These are phyloP conservation scores for Phytophthora melonis DNA, from an alignment of 352 stramenopile species.

Conservation along the genomic window DNA sequence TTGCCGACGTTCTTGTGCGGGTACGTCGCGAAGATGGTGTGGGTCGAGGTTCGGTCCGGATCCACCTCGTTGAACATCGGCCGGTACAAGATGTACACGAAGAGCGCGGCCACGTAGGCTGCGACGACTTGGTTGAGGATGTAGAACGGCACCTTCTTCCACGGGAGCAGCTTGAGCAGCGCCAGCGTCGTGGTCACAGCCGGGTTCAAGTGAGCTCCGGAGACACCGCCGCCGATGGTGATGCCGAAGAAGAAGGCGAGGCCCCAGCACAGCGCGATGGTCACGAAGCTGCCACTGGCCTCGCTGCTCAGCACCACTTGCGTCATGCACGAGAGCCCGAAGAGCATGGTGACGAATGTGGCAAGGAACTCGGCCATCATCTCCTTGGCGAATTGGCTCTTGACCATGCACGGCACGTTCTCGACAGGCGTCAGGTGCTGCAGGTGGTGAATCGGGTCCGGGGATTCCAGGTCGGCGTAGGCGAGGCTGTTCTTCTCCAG, in stretches of 20 bases:
- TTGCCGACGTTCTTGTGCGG: conserved; percentile 42
- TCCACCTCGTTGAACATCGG: conserved; percentile 48
- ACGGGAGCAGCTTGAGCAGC: conserved; percentile 43
- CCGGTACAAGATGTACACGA: conserved; percentile 51
- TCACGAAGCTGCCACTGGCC: conserved; percentile 31
- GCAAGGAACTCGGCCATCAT: conserved; percentile 45
- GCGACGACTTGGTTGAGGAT: conserved; percentile 42
- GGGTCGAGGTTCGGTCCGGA: conserved; percentile 37
- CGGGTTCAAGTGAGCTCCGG: conserved; percentile 46
- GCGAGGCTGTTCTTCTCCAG: conserved; percentile 32
- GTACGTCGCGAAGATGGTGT: conserved; percentile 48
- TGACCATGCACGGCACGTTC: conserved; percentile 42
- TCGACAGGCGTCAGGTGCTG: conserved; percentile 26
- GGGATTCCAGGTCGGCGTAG: conserved; percentile 31
- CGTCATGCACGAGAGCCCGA: conserved; percentile 29
- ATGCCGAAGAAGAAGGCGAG: conserved; percentile 54
- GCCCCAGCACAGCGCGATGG: conserved; percentile 51
- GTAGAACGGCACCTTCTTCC: conserved; percentile 45
- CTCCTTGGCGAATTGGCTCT: conserved; percentile 50
- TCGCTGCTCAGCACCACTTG: conserved; percentile 31
- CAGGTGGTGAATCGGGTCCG: conserved; percentile 16
- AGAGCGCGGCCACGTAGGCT: conserved; percentile 37
- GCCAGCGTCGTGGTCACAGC: conserved; percentile 34
- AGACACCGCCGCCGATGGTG: conserved; percentile 39
- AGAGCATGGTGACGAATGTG: conserved; percentile 42